Base-by-base conservation (phyloP, 176 grass and related monocot species). In the Saccharum officinarum region DNA sequence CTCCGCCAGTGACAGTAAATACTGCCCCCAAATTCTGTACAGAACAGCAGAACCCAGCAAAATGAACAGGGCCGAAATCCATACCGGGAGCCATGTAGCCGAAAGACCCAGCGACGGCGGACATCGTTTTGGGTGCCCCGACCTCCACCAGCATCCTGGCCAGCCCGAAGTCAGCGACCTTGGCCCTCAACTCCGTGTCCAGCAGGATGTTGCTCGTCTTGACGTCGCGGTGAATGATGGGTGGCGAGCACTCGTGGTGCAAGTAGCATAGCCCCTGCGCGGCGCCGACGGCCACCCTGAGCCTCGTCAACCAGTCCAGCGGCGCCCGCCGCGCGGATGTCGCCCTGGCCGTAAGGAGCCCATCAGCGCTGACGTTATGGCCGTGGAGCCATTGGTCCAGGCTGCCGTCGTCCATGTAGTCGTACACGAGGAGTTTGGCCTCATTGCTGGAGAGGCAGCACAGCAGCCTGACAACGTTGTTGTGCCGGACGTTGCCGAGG, bases 81-180 rank as follows among this genome's bases (percentile, higher is more conserved):
- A 86, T 86, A 98, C 91, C 91, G 6, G 95, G 93, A 78, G 93
- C 97, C 93, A 96, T 96, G 92, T 99, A 96, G 46, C 97, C 97
- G 67, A 94, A 91, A 0, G 97, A 92, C 1, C 93, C 93, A 10
- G 90, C 93, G 17, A 99, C 80, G 28, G 84, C 76, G 75, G 93
- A 94, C 83, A 94, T 81, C 4, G 90, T 88, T 6, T 94, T 86
- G 0, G 88, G 84, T 50, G 81, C 80, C 7, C 90, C 92, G 12
- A 84, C 49, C 38, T 71, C 80, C 49, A 37, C 79, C 86, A 99
- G 50, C 85, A 99, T 82, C 86, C 93, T 89, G 60, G 97, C 93
- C 13, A 99, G 85, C 6, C 93, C 97, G 64, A 99, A 99, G 28
- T 99, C 97, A 0, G 97, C 93, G n/a, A 99, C 78, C 76, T 73